These are phyloP conservation scores for Penicillium nucicola DNA, from an alignment of 495 filamentous ascomycete species.

Conservation along the genomic window DNA sequence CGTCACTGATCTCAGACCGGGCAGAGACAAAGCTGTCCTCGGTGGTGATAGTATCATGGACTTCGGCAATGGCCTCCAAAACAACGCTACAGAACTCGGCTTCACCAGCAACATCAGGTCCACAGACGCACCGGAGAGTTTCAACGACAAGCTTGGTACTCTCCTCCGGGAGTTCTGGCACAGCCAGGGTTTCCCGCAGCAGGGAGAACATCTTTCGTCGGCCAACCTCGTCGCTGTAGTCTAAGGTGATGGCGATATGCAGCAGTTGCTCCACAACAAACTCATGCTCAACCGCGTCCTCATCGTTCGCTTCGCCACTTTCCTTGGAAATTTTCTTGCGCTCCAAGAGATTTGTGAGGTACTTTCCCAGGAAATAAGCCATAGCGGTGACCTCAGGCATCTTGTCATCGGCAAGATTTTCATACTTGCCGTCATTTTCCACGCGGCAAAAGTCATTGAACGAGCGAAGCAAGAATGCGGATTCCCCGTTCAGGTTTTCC, in stretches of 20 bases:
- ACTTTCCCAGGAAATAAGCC: slow-evolving; percentile 75
- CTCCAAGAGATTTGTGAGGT: slow-evolving; percentile 73
- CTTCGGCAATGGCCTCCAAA: slow-evolving; percentile 89
- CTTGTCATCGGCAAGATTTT: slow-evolving; percentile 78
- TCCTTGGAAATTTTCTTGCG: slow-evolving; percentile 55
- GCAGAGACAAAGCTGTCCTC: slow-evolving; percentile 94
- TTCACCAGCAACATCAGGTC: slow-evolving; percentile 73
- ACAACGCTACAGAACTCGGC: slow-evolving; percentile 91
- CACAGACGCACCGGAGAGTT: slow-evolving; percentile 76
- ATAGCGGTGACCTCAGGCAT: slow-evolving; percentile 92
- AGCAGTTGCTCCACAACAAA: slow-evolving; percentile 95
- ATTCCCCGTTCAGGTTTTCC: slow-evolving; percentile 80
- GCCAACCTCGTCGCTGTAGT: slow-evolving; percentile 94
- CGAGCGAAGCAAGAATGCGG: slow-evolving; percentile 79
- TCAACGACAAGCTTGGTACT: slow-evolving; percentile 85
- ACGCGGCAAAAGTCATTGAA: slow-evolving; percentile 89
- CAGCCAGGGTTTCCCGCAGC: slow-evolving; percentile 76
- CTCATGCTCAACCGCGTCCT: slow-evolving; percentile 79
- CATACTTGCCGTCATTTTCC: slow-evolving; percentile 66
- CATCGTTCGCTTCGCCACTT: slow-evolving; percentile 64
- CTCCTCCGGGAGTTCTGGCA: slow-evolving; percentile 86
- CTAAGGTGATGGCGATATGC: slow-evolving; percentile 84
- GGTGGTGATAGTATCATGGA: slow-evolving; percentile 80
- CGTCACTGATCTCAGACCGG: slow-evolving; percentile 73
- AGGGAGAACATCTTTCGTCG: slow-evolving; percentile 92